phyloP scores from a whole-genome alignment of 2,329 filamentous ascomycete species.

The Diaporthe velutina region DNA sequence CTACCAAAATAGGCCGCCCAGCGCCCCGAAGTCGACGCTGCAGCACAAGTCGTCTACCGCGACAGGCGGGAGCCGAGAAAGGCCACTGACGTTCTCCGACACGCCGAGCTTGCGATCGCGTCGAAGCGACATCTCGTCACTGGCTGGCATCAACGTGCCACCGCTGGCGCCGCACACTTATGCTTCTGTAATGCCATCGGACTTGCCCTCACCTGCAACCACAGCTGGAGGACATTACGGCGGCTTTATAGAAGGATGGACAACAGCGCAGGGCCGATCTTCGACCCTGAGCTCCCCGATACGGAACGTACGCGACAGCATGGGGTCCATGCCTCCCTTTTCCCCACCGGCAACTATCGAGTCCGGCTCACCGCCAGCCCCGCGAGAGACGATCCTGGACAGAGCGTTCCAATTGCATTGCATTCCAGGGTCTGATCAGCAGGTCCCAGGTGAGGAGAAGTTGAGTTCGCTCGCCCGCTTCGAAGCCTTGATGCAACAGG shows the following conservation, averaged over 20 bases:
- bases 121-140: slow-evolving; percentile 73
- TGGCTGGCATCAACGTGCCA: slow-evolving; percentile 60
- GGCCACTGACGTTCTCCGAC: slow-evolving; percentile 67
- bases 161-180: slow-evolving; percentile 61
- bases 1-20: slow-evolving; percentile 56
- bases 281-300: slow-evolving; percentile 70
- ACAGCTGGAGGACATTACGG: slow-evolving; percentile 65
- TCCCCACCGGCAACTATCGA: slow-evolving; percentile 52
- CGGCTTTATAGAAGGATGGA: slow-evolving; percentile 73
- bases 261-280: slow-evolving; percentile 69
- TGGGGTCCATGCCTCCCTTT: slow-evolving; percentile 62
- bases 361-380: slow-evolving; percentile 64
- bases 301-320: slow-evolving; percentile 63
- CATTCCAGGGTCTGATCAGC: slow-evolving; percentile 71
- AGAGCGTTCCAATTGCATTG: slow-evolving; percentile 73
- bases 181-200: slow-evolving; percentile 63
- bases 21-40: slow-evolving; percentile 55
- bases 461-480: slow-evolving; percentile 75
- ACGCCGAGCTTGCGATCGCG: slow-evolving; percentile 73
- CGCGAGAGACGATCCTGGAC: slow-evolving; percentile 76
- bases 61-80: slow-evolving; percentile 62
- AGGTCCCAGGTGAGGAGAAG: slow-evolving; percentile 69
- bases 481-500: slow-evolving; percentile 74
- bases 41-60: slow-evolving; percentile 64
- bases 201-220: slow-evolving; percentile 68